Evolutionary conservation across 1,284 basidiomycete genomes (phyloP).

Genomic region (Ustanciosporium gigantosporum): DNA sequence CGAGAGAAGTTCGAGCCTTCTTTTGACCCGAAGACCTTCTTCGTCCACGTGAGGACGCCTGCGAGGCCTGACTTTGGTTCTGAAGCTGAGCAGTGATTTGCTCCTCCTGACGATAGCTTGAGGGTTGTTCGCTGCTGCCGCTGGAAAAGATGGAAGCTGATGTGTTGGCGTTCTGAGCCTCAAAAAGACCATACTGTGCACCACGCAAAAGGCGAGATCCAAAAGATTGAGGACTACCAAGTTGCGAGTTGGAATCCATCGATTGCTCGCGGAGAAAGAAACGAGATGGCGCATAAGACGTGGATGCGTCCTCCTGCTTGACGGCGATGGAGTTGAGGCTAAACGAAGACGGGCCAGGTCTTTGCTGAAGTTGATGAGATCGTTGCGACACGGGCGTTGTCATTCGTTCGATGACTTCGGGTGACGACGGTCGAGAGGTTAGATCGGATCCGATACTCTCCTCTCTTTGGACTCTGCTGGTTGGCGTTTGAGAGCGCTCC

Average conservation of each 20-base stretch:
- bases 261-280: slow-evolving; percentile 30
- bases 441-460: not conserved
- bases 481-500: not conserved
- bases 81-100: slow-evolving; percentile 16
- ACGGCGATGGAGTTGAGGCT: slow-evolving; percentile 13
- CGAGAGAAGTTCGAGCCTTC: slow-evolving; percentile 15
- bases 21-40: slow-evolving; percentile 18
- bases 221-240: slow-evolving; percentile 3
- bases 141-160: slow-evolving; percentile 38
- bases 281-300: not conserved
- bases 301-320: slow-evolving; percentile 29
- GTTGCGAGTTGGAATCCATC: slow-evolving; percentile 1
- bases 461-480: not conserved
- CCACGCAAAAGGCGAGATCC: slow-evolving; percentile 12
- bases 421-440: slow-evolving; percentile 1
- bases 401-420: slow-evolving; percentile 19
- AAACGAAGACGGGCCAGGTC: not conserved
- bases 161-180: slow-evolving; percentile 17
- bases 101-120: slow-evolving; percentile 27
- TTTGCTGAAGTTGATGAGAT: slow-evolving; percentile 1
- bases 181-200: slow-evolving; percentile 21
- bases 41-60: not conserved
- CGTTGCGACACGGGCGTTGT: slow-evolving; percentile 8
- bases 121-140: slow-evolving; percentile 12
- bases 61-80: slow-evolving; percentile 1